These are phyloP conservation scores for Myriosclerotinia duriaeana DNA, from an alignment of 2,329 filamentous ascomycete species.

Conservation along the genomic window DNA sequence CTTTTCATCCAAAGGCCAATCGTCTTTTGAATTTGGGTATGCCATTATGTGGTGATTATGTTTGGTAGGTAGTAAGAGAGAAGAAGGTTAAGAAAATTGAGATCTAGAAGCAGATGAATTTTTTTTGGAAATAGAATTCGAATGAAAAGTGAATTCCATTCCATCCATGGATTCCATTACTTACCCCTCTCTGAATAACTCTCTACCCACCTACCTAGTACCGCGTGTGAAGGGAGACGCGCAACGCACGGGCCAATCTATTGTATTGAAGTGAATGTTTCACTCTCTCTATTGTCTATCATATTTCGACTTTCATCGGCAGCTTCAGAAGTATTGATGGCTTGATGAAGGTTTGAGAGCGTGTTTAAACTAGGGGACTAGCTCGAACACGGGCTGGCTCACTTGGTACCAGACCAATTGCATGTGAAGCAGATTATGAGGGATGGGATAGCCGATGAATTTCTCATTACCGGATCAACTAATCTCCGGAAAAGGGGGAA, in stretches of 20 bases:
- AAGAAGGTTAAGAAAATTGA: not conserved
- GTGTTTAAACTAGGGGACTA: no score
- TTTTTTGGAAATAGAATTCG: not conserved
- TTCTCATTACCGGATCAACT: no score
- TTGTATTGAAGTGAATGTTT: not conserved
- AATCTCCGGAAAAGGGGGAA: no score
- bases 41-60: not conserved
- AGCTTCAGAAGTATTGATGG: not conserved
- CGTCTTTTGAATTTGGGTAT: not conserved
- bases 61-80: not conserved
- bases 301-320: not conserved
- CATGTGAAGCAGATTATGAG: no score
- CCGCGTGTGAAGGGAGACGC: not conserved
- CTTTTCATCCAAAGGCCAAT: slow-evolving; percentile 22
- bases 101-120: not conserved
- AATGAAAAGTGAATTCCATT: not conserved
- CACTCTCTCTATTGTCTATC: not conserved
- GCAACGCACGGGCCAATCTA: not conserved
- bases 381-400: no score
- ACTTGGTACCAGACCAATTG: no score
- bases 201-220: not conserved
- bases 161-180: not conserved
- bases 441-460: no score
- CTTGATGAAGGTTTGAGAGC: no score
- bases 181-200: not conserved